Percentiles rank a stretch among this genome's conserved stretches.
These are phyloP conservation scores for Peltaster fructicola DNA, from an alignment of 2,329 filamentous ascomycete species.

Conservation along the genomic window DNA sequence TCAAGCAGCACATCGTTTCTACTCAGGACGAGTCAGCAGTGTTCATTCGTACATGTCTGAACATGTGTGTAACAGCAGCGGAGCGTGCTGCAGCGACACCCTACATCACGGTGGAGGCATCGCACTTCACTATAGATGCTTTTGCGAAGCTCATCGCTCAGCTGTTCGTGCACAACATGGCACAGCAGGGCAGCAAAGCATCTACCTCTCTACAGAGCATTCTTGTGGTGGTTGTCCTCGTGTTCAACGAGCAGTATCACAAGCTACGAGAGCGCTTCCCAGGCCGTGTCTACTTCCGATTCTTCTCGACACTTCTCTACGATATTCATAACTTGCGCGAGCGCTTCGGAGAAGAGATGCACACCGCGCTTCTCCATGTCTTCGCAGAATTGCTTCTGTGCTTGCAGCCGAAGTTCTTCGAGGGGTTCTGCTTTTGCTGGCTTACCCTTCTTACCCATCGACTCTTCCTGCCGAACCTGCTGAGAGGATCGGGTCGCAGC, in stretches of 20 bases:
- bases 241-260: constrained; percentile 72
- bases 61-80: constrained; percentile 59
- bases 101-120: constrained; percentile 39
- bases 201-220: constrained; percentile 58
- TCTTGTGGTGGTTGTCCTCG: constrained; percentile 57
- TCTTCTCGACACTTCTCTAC: constrained; percentile 70
- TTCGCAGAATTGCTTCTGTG: constrained; percentile 55
- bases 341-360: constrained; percentile 10
- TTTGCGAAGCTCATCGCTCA: too few species aligned
- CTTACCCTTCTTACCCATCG: constrained; percentile 67
- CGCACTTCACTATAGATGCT: constrained; percentile 55
- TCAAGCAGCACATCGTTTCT: constrained; percentile 53
- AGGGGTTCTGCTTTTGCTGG: constrained; percentile 77
- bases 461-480: constrained; percentile 61
- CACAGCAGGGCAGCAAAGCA: constrained; percentile 45
- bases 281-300: constrained; percentile 75
- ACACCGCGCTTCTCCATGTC: constrained; percentile 48
- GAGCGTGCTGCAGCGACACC: constrained; percentile 50
- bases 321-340: constrained; percentile 34
- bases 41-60: constrained; percentile 68
- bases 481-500: constrained; percentile 29
- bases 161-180: too few species aligned
- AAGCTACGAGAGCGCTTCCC: constrained; percentile 69
- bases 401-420: constrained; percentile 59
- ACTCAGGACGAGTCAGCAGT: constrained; percentile 58